These are phyloP conservation scores for Lanmaoa pseudosensibilis DNA, from an alignment of 768 basidiomycete species.

Conservation along the genomic window DNA sequence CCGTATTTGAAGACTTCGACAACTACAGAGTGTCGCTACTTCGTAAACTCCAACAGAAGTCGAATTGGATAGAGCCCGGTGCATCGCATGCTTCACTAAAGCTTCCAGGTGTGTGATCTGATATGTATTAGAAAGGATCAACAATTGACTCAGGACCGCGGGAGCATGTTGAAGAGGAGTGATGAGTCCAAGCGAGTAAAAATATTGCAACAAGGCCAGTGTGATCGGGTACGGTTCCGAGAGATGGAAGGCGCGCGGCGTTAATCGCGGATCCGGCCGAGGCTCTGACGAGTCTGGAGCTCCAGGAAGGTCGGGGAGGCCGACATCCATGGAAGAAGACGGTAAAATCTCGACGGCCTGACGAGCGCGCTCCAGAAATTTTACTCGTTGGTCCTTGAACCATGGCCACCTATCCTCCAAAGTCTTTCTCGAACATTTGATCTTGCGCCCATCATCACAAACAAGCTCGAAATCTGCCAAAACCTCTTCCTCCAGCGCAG, in stretches of 20 bases:
- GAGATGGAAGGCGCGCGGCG: slow-evolving; percentile 74
- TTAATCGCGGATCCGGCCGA: slow-evolving; percentile 75
- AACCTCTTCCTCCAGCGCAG: slow-evolving; percentile 75
- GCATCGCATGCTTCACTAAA: slow-evolving; percentile 93
- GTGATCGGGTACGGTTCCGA: slow-evolving; percentile 91
- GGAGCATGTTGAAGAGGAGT: slow-evolving; percentile 92
- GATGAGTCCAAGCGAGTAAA: slow-evolving; percentile 82
- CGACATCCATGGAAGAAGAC: slow-evolving; percentile 57
- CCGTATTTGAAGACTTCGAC: slow-evolving; percentile 88
- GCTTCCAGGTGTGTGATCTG: slow-evolving; percentile 69
- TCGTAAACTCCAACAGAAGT: slow-evolving; percentile 93
- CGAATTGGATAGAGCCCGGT: slow-evolving; percentile 77
- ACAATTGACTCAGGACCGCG: slow-evolving; percentile 82
- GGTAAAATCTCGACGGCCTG: slow-evolving; percentile 60
- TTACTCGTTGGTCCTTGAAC: slow-evolving; percentile 74
- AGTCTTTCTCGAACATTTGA: slow-evolving; percentile 80
- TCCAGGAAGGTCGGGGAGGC: slow-evolving; percentile 62
- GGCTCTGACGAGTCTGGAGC: slow-evolving; percentile 47
- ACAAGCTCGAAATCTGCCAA: slow-evolving; percentile 91
- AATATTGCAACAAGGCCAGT: slow-evolving; percentile 88
- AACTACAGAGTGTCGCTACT: slow-evolving; percentile 88
- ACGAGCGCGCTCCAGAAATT: slow-evolving; percentile 58
- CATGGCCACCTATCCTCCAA: slow-evolving; percentile 93
- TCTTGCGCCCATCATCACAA: slow-evolving; percentile 84
- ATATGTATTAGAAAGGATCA: slow-evolving; percentile 84